Evolutionary conservation across 805 yeast genomes (phyloP).

Genomic region (Pichia deserticola): DNA sequence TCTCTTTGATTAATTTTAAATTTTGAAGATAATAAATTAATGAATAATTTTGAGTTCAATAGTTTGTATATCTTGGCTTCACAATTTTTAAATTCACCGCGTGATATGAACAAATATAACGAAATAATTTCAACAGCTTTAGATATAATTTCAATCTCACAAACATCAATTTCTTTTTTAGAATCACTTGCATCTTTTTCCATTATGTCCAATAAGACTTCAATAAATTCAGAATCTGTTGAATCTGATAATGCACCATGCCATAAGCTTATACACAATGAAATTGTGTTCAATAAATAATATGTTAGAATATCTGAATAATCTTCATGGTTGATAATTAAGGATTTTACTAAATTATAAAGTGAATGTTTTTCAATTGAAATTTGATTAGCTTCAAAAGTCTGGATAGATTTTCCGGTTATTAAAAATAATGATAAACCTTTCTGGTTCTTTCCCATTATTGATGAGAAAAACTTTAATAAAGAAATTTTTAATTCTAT

Average conservation of each 20-base stretch:
- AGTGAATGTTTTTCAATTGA: slow-evolving; percentile 34
- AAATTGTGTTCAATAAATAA: slow-evolving; percentile 63
- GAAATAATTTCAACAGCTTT: slow-evolving; percentile 73
- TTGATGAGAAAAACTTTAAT: slow-evolving; percentile 59
- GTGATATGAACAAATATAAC: slow-evolving; percentile 48
- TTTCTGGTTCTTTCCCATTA: slow-evolving; percentile 67
- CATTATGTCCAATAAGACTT: slow-evolving; percentile 28
- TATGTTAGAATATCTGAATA: slow-evolving; percentile 60
- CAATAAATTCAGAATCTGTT: slow-evolving; percentile 40
- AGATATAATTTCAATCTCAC: slow-evolving; percentile 53
- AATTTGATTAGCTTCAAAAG: slow-evolving; percentile 5
- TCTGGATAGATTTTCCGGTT: slow-evolving; percentile 46
- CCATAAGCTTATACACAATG: slow-evolving; percentile 75
- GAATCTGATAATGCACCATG: slow-evolving; percentile 47
- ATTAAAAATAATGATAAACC: slow-evolving; percentile 67
- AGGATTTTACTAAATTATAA: slow-evolving; percentile 47
- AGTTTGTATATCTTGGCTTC: slow-evolving; percentile 31
- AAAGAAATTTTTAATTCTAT: slow-evolving; percentile 45
- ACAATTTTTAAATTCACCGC: slow-evolving; percentile 35
- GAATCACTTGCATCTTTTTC: slow-evolving; percentile 19
- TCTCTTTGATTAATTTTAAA: slow-evolving; percentile 27
- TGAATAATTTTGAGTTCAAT: slow-evolving; percentile 19
- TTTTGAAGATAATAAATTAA: slow-evolving; percentile 32
- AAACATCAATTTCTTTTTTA: slow-evolving; percentile 26
- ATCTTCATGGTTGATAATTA: slow-evolving; percentile 42